These are phyloP conservation scores for Xylaria grammica DNA, from an alignment of 495 filamentous ascomycete genomes.

Conservation along the genomic window DNA sequence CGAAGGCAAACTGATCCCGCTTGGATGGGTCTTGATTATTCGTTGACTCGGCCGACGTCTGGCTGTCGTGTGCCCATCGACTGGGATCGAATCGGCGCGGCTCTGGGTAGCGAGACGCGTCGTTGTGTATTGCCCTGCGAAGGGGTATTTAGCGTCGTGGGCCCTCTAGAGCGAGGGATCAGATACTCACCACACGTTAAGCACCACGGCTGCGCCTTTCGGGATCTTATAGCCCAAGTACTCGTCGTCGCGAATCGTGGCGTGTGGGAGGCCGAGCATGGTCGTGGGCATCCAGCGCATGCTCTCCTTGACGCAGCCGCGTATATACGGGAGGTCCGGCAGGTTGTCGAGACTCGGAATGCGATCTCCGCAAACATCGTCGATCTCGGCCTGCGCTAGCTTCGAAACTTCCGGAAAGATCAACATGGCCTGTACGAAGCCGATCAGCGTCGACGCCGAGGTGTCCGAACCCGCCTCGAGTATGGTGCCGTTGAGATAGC, in stretches of 20 bases:
- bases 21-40: conserved; percentile 41
- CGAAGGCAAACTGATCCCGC: conserved; percentile 58
- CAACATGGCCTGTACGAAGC: conserved; percentile 9
- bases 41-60: conserved; percentile 30
- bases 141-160: no score
- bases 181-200: conserved; percentile 34
- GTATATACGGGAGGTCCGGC: conserved; percentile 51
- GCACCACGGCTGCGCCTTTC: conserved; percentile 37
- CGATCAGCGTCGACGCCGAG: conserved; percentile 51
- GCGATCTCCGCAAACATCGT: conserved; percentile 32
- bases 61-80: neutral
- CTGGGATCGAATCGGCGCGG: neutral
- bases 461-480: conserved; percentile 60
- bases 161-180: no score
- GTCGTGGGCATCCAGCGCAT: conserved; percentile 61
- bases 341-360: conserved; percentile 53
- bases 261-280: conserved; percentile 58
- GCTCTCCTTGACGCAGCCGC: conserved; percentile 52
- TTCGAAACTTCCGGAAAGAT: neutral
- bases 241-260: conserved; percentile 49
- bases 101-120: neutral
- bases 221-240: conserved; percentile 43
- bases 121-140: conserved; percentile 15
- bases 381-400: neutral
- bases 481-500: conserved; percentile 40